Conservation (phyloP, 2,329 filamentous ascomycete genomes). For the Coleophoma eucalyptorum region DNA sequence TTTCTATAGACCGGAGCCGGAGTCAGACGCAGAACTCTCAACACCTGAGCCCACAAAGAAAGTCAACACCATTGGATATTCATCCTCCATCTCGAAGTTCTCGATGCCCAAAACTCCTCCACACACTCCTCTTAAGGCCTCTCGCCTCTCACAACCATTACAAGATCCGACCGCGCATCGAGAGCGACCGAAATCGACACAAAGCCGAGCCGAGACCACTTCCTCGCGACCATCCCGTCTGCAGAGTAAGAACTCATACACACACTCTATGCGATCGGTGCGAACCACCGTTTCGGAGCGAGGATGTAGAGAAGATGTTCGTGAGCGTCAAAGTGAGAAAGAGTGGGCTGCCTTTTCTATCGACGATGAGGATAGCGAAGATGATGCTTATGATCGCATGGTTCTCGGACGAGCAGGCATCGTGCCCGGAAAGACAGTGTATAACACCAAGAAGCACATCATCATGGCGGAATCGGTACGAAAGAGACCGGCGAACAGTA, state of each 20-base stretch:
- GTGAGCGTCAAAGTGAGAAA: constrained; percentile 6
- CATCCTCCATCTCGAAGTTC: neutral
- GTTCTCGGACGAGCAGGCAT: constrained; percentile 15
- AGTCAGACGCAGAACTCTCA: constrained; percentile 8
- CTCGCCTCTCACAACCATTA: neutral
- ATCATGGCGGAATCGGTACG: constrained; percentile 3
- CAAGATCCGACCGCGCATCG: neutral
- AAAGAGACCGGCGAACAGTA: constrained; percentile 17
- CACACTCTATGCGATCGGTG: constrained; percentile 5
- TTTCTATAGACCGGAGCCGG: constrained; percentile 41
- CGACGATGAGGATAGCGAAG: constrained; percentile 26
- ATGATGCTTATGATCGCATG: constrained; percentile 28
- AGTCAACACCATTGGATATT: constrained; percentile 1
- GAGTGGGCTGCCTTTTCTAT: constrained; percentile 26
- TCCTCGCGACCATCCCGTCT: neutral
- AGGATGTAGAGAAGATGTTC: neutral
- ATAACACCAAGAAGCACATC: neutral
- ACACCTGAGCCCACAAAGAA: constrained; percentile 8
- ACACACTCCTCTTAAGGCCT: neutral
- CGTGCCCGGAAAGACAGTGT: neutral
- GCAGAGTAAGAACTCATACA: neutral
- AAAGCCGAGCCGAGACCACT: neutral
- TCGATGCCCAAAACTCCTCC: neutral
- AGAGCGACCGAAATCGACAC: neutral
- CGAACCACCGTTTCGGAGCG: constrained; percentile 8